Evolutionary conservation across 2,329 filamentous ascomycete genomes (phyloP).

Genomic region (Neonectria neomacrospora): DNA sequence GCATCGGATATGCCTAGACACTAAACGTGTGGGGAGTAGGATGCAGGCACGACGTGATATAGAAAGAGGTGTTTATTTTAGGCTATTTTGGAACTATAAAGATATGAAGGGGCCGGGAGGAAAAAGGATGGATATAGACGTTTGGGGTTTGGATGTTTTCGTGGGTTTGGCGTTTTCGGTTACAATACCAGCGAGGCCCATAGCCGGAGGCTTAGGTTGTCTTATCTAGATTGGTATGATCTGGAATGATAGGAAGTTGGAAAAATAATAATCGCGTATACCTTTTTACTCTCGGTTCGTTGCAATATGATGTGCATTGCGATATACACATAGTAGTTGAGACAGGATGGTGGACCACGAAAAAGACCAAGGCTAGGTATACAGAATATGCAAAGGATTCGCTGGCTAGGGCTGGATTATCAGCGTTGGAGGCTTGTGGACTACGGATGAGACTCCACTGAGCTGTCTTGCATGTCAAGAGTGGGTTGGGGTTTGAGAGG

Average conservation of each 20-base stretch:
- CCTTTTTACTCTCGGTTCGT: neutral
- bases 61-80: neutral
- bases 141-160: conserved; percentile 7
- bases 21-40: conserved; percentile 5
- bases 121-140: neutral
- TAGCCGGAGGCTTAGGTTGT: conserved; percentile 1
- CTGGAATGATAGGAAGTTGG: conserved; percentile 4
- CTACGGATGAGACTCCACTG: neutral
- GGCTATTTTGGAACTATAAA: neutral
- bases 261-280: neutral
- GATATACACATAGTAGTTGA: neutral
- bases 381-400: neutral
- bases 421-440: neutral
- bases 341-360: neutral
- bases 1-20: neutral
- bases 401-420: neutral
- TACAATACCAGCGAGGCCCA: conserved; percentile 19
- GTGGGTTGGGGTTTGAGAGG: neutral
- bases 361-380: neutral
- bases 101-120: neutral
- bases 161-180: conserved; percentile 16
- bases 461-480: too few relatives aligned
- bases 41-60: conserved; percentile 2
- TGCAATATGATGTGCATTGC: neutral
- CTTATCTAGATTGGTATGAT: neutral